Base-by-base conservation (phyloP, 345 rosid genomes). In the Aethionema arabicum region DNA sequence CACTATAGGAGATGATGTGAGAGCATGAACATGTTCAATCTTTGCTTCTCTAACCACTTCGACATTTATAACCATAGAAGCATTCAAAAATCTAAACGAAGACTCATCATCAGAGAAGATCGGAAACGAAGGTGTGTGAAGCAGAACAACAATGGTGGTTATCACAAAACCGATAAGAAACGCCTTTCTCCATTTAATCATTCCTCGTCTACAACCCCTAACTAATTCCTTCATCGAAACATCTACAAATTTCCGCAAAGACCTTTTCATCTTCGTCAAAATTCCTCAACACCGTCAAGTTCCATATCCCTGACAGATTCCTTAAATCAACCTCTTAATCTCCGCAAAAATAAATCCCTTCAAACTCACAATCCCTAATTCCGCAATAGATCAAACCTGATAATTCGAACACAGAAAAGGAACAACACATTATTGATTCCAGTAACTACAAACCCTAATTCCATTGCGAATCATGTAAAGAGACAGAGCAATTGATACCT, bases 131-230 rank as follows among this genome's bases (percentile, higher is more conserved):
- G 72, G 66, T 32, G 76, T 68, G 36, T 82, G 92, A 74, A 85
- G 75, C 35, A 82, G 59, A 69, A 83, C 21, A 16, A 79, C 85
- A 47, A 73, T 63, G 8, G 83, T 52, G 46, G 92, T 78, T 68
- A 77, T 37, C 10, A 80, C 0, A 37, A 70, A 77, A 66, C 87
- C 88, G 6, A 70, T 65, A 41, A 78, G 67, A 55, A 88, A 62
- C 47, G 77, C 63, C 35, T 79, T 82, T 77, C 85, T 85, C 88
- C 80, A 76, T 73, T 47, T 76, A 58, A 78, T 61, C 71, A 70
- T 80, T 72, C 65, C 73, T 64, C 87, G 72, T 35, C 35, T 39
- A 52, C 69, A 77, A 56, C 65, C 53, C 40, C 43, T 50, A 30
- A 82, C 14, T 9, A 80, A n/a, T 59, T 77, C 70, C 58, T 52